Evolutionary conservation across 495 filamentous ascomycete species (phyloP), one percentile per base, ranked within the genome.

Genomic region (Sphaerosporella brunnea): DNA sequence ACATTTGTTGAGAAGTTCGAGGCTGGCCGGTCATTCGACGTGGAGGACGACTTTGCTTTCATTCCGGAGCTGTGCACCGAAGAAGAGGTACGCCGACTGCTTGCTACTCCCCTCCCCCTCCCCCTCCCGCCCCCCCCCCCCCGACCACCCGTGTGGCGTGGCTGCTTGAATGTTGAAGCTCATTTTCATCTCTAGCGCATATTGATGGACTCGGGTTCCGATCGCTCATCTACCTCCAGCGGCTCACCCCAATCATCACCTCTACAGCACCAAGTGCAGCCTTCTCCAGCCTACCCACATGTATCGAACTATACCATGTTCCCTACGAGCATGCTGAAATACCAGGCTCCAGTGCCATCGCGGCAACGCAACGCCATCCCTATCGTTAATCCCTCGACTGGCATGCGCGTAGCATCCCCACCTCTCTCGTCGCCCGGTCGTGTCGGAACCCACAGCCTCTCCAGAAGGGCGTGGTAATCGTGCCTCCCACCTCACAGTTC

Each of bases 31-130:
- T 94, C 87, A 19, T 99, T 99, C 61, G 90, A 99, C 55, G 69
- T 99, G 54, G 88, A 95, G 55, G 90, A 97, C 61, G 90, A 97
- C 63, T 69, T 95, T 66, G 80, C 93, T 63, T 97, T 97, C 66
- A 95, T 90, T 62, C 90, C 90, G 2, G 77, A 79, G 55, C 73
- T 97, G 53, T 70, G 95, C 69, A 94, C 87, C 20, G 87, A 96
- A 63, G 86, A 78, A 65, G 90, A 97, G 75, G 88, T 94, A 77
- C 73, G 86, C 82, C 16, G 7, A 23, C 9, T 15, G 18, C 15
- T 16, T 18, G 32, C 8, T 15, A 4, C 2, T 19, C 28, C 26
- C n/a, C n/a, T n/a, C n/a, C n/a, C n/a, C n/a, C n/a, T n/a, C n/a
- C n/a, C n/a, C n/a, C n/a, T n/a, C n/a, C n/a, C n/a, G n/a, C n/a